Conservation (phyloP, 805 yeast genomes). For the Candida adriatica region DNA sequence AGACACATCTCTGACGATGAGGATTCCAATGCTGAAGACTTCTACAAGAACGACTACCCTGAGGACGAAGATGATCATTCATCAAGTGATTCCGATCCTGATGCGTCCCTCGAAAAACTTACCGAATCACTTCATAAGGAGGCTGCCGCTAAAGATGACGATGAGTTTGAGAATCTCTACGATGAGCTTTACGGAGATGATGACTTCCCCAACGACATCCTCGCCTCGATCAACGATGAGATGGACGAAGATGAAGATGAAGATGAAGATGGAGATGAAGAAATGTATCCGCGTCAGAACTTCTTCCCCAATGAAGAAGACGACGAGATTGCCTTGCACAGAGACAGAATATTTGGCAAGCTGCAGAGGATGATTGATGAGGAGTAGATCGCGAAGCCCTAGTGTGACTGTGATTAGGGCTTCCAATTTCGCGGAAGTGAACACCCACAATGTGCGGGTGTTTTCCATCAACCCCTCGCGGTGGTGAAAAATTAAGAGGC, state of each 20-base stretch:
- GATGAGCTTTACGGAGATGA: slow-evolving; percentile 81
- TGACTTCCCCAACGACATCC: slow-evolving; percentile 28
- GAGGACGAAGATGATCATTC: slow-evolving; percentile 76
- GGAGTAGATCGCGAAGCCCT: slow-evolving; percentile 4
- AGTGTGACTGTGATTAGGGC: too few relatives aligned
- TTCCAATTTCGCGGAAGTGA: neutral
- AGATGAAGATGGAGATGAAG: slow-evolving; percentile 36
- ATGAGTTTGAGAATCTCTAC: slow-evolving; percentile 30
- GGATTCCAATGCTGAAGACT: slow-evolving; percentile 87
- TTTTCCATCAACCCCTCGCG: slow-evolving; percentile 6
- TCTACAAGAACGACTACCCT: slow-evolving; percentile 89
- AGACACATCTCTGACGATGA: slow-evolving; percentile 59
- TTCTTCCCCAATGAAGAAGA: slow-evolving; percentile 52
- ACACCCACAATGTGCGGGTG: slow-evolving; percentile 8
- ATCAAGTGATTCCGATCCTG: slow-evolving; percentile 14
- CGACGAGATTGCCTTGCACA: slow-evolving; percentile 54
- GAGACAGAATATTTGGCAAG: slow-evolving; percentile 55
- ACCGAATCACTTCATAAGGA: slow-evolving; percentile 13
- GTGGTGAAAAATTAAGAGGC: slow-evolving; percentile 9
- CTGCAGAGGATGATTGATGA: slow-evolving; percentile 50
- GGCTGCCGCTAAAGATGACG: slow-evolving; percentile 3
- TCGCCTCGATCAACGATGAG: slow-evolving; percentile 28
- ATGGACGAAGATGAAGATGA: slow-evolving; percentile 31
- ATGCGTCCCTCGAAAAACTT: slow-evolving; percentile 12
- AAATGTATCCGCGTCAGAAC: slow-evolving; percentile 34